Conservation (phyloP, 768 basidiomycete genomes). For the Leccinum rimulosum region DNA sequence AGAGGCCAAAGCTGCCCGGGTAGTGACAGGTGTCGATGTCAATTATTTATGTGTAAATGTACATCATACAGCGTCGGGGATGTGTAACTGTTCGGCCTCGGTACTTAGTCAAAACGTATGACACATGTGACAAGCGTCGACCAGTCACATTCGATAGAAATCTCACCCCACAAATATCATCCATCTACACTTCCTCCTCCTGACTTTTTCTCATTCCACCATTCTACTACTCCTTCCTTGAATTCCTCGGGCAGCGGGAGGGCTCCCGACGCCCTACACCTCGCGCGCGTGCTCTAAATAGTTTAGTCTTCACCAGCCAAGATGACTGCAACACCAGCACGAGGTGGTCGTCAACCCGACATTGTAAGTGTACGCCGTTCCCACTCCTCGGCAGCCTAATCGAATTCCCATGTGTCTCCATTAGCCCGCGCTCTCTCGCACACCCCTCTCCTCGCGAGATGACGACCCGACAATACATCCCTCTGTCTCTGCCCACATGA, state of each 20-base stretch:
- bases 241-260: conserved; percentile 3
- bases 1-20: not conserved
- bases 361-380: conserved; percentile 14
- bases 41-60: not conserved
- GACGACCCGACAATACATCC: conserved; percentile 8
- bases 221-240: not conserved
- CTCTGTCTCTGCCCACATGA: conserved; percentile 7
- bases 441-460: conserved; percentile 7
- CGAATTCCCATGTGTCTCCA: not conserved
- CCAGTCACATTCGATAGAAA: not conserved
- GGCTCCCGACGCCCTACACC: conserved; percentile 7
- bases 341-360: conserved; percentile 13
- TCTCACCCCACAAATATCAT: not conserved
- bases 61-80: not conserved
- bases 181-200: not conserved
- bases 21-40: not conserved
- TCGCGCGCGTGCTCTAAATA: not conserved
- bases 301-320: not conserved
- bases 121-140: not conserved
- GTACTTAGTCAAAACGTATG: not conserved
- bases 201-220: not conserved
- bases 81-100: not conserved
- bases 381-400: conserved; percentile 9
- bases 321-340: conserved; percentile 18
- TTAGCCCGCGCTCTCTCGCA: conserved; percentile 11